Base-by-base conservation (phyloP, 2,329 filamentous ascomycete genomes). In the Trichoderma pleuroti region DNA sequence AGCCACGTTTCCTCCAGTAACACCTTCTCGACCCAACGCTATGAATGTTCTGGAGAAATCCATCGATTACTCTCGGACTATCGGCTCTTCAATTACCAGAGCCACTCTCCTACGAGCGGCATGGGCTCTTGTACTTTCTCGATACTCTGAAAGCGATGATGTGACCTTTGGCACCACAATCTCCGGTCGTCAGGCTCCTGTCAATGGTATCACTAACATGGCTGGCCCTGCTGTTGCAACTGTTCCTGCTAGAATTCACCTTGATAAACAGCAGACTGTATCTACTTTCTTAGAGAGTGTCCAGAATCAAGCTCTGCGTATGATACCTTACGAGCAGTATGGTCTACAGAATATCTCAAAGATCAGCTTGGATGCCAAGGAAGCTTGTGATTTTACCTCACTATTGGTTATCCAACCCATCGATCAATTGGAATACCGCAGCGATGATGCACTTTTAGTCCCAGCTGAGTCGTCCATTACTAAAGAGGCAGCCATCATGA, bases 181-280 rank as follows among this genome's bases (percentile, higher is more conserved):
- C 1, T 77, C 76, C 1, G 79, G 80, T 11, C 76, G 79, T 1
- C 73, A 77, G 9, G 75, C 76, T 4, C 71, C 75, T 1, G 66
- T 81, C 2, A 39, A 60, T 2, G 76, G 75, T 9, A 73, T 81
- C 1, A 74, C 76, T 7, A 68, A 72, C 1, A 76, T 80, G 8
- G 66, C 74, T 4, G 80, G 77, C 1, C 78, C 79, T 3, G 76
- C 76, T 0, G 77, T 81, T 30, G 74, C 76, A 16, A 79, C 77
- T 5, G 72, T 81, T 0, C 79, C 79, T 7, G 60, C 78, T 1
- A 72, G 77, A 14, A 61, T 77, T 3, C 54, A 34, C 3, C 26
- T 77, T 5, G 42, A 73, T 8, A 60, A 32, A 18, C 32, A 67
- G 18, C 67, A 68, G 5, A 70, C 62, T 3, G 34, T 76, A n/a